phyloP scores from a whole-genome alignment of 2,329 filamentous ascomycete genomes.

The Aspergillus sp. region DNA sequence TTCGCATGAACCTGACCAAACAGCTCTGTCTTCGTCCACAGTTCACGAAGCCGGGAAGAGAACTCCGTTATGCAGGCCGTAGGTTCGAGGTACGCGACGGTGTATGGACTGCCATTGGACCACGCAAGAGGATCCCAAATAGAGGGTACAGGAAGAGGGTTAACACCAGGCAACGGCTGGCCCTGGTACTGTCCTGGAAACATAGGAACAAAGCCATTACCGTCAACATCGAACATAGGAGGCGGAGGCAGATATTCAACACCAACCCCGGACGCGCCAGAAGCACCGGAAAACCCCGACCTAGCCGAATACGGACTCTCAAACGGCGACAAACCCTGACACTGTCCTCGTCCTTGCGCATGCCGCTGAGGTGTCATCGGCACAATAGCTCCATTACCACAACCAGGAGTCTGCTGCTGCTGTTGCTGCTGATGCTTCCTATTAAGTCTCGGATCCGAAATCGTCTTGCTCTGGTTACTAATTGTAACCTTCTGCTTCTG shows the following conservation, averaged over 20 bases:
- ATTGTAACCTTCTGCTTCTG: conserved; percentile 18
- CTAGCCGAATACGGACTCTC: conserved; percentile 4
- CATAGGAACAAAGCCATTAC: not conserved
- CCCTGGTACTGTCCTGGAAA: not conserved
- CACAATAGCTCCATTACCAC: conserved; percentile 3
- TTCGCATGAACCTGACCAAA: conserved; percentile 14
- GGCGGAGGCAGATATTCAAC: conserved; percentile 6
- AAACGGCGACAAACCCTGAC: conserved; percentile 1
- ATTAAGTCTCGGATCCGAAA: conserved; percentile 16
- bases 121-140: not conserved
- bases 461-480: conserved; percentile 21
- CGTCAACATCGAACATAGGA: not conserved
- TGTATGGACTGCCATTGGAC: not conserved
- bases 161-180: not conserved
- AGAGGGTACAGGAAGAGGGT: not conserved
- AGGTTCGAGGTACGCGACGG: conserved; percentile 1
- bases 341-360: conserved; percentile 1
- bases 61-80: conserved; percentile 5
- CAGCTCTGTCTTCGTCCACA: conserved; percentile 12
- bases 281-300: conserved; percentile 7
- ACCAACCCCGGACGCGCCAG: conserved; percentile 1
- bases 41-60: conserved; percentile 5
- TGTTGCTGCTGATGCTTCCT: conserved; percentile 4
- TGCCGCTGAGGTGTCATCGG: conserved; percentile 8
- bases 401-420: not conserved